These are phyloP conservation scores for Aspergillus wentii DNA, from an alignment of 495 filamentous ascomycete species.

Conservation along the genomic window DNA sequence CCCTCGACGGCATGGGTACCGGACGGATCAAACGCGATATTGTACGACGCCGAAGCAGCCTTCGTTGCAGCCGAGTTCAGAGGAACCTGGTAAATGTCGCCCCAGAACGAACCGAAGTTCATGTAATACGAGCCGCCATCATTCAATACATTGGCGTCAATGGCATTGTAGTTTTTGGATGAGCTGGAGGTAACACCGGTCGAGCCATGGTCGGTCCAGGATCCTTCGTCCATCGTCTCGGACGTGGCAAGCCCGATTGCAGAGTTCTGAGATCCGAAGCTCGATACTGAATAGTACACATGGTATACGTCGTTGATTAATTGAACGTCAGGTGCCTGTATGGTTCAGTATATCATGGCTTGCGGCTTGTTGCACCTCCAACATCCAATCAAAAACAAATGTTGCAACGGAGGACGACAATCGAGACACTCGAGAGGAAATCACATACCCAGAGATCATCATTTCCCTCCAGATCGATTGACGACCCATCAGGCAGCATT, in stretches of 20 bases:
- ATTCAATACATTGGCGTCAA: slow-evolving; percentile 61
- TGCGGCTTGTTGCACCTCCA: too few relatives aligned
- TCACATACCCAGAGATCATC: slow-evolving; percentile 59
- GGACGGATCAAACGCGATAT: slow-evolving; percentile 51
- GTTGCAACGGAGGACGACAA: slow-evolving; percentile 1
- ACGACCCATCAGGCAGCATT: slow-evolving; percentile 53
- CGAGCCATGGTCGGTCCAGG: slow-evolving; percentile 51
- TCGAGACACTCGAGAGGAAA: too few relatives aligned
- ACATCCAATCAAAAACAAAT: too few relatives aligned
- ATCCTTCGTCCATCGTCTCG: slow-evolving; percentile 50
- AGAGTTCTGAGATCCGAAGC: slow-evolving; percentile 60
- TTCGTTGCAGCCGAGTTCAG: slow-evolving; percentile 46
- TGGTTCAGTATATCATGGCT: too few relatives aligned
- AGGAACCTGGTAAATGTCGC: slow-evolving; percentile 58
- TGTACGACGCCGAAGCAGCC: slow-evolving; percentile 29
- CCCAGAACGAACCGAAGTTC: slow-evolving; percentile 70
- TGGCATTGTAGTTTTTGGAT: slow-evolving; percentile 60
- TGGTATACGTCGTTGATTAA: slow-evolving; percentile 56
- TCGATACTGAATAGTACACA: slow-evolving; percentile 66
- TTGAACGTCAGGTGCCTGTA: slow-evolving; percentile 61
- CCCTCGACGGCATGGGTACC: slow-evolving; percentile 57
- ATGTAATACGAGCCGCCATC: slow-evolving; percentile 47
- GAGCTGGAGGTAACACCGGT: slow-evolving; percentile 49
- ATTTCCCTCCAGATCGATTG: slow-evolving; percentile 56
- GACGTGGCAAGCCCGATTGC: slow-evolving; percentile 69